Evolutionary conservation across 768 basidiomycete species (phyloP).

Genomic region (Boletus tylopilopsis): DNA sequence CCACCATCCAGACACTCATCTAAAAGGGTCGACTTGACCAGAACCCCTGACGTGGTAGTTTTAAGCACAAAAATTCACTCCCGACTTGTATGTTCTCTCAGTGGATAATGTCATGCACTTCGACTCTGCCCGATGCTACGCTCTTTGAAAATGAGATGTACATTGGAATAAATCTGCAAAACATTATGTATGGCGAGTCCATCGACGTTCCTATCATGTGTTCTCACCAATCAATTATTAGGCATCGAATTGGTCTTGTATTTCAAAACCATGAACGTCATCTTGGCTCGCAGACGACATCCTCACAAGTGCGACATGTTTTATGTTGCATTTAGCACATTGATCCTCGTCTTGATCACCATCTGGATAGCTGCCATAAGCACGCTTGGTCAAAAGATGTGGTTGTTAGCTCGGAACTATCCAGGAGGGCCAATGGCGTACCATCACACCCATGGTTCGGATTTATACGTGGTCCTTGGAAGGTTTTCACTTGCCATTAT

Average conservation of each 20-base stretch:
- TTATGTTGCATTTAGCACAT: slow-evolving; percentile 11
- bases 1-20: too few species aligned
- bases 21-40: too few species aligned
- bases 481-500: slow-evolving; percentile 21
- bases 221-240: background rate
- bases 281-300: background rate
- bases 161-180: slow-evolving; percentile 1
- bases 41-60: too few species aligned
- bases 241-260: slow-evolving; percentile 17
- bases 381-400: slow-evolving; percentile 28
- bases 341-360: slow-evolving; percentile 24
- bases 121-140: background rate
- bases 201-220: background rate
- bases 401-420: slow-evolving; percentile 30
- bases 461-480: slow-evolving; percentile 22
- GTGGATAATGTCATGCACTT: background rate
- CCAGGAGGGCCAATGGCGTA: slow-evolving; percentile 34
- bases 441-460: slow-evolving; percentile 16
- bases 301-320: slow-evolving; percentile 1
- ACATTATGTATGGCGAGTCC: slow-evolving; percentile 3
- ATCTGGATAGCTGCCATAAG: slow-evolving; percentile 17
- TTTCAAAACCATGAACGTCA: slow-evolving; percentile 8
- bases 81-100: too few species aligned
- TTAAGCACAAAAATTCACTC: too few species aligned
- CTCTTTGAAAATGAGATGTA: background rate